Evolutionary conservation across 805 yeast species (phyloP).

Genomic region (Saccharomycopsis sp.): DNA sequence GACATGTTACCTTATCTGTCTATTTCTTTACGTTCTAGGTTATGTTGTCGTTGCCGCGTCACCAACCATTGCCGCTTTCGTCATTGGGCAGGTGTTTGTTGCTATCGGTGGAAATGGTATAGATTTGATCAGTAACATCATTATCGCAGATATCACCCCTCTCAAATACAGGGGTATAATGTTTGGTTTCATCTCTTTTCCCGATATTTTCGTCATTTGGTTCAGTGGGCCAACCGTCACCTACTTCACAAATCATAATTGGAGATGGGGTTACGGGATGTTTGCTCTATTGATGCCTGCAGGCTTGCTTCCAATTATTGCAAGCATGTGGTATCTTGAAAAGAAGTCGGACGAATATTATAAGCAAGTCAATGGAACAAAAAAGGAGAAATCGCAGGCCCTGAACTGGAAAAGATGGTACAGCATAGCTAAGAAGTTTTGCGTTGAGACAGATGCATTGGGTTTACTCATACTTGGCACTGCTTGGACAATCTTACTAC

Average conservation of each 20-base stretch:
- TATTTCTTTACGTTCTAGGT: slow-evolving; percentile 32
- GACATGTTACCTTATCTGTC: slow-evolving; percentile 30
- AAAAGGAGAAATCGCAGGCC: not conserved
- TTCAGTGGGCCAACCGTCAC: slow-evolving; percentile 35
- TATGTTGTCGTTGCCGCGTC: slow-evolving; percentile 33
- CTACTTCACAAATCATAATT: slow-evolving; percentile 30
- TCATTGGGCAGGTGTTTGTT: slow-evolving; percentile 33
- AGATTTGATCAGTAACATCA: slow-evolving; percentile 29
- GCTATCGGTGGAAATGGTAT: slow-evolving; percentile 35
- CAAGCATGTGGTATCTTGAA: slow-evolving; percentile 30
- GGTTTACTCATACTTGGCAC: slow-evolving; percentile 35
- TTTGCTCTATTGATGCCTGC: slow-evolving; percentile 42
- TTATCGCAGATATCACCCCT: slow-evolving; percentile 34
- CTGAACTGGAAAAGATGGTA: slow-evolving; percentile 10
- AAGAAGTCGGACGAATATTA: slow-evolving; percentile 19
- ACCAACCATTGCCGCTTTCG: slow-evolving; percentile 30
- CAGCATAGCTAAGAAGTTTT: slow-evolving; percentile 20
- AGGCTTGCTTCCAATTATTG: slow-evolving; percentile 31
- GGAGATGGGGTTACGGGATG: slow-evolving; percentile 52
- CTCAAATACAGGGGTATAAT: slow-evolving; percentile 34
- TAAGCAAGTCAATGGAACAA: slow-evolving; percentile 5
- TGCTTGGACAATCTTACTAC: slow-evolving; percentile 33
- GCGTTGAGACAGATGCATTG: slow-evolving; percentile 34
- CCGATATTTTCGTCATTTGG: slow-evolving; percentile 38
- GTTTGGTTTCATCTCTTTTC: slow-evolving; percentile 32